Conservation (phyloP, 2,329 filamentous ascomycete genomes). For the Aspergillus pseudonomiae region DNA sequence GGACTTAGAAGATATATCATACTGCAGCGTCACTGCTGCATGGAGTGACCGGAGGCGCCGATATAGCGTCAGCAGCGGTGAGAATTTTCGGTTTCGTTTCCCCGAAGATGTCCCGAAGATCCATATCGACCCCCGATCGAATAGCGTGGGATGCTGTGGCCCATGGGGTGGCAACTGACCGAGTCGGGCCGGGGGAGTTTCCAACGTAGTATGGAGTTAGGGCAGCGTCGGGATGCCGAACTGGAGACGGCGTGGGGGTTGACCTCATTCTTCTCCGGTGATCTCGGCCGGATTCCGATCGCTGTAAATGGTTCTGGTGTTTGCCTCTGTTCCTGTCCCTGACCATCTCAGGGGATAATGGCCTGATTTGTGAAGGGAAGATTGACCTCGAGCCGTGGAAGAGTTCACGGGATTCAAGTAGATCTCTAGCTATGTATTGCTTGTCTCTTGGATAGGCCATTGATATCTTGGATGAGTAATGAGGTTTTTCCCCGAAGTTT, state of each 20-base stretch:
- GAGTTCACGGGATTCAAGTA: background rate
- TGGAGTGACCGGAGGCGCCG: background rate
- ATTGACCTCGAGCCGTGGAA: background rate
- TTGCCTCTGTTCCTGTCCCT: background rate
- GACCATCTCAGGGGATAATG: background rate
- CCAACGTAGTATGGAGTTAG: background rate
- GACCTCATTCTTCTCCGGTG: background rate
- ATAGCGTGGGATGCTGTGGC: background rate
- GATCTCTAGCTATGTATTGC: background rate
- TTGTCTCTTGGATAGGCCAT: background rate
- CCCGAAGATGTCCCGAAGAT: constrained; percentile 13
- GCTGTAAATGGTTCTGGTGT: background rate
- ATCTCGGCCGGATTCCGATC: constrained; percentile 11
- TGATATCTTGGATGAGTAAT: background rate
- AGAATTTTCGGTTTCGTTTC: constrained; percentile 5
- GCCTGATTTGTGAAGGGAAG: background rate
- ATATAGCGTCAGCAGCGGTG: background rate
- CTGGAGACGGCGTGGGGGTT: constrained; percentile 10
- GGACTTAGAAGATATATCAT: background rate
- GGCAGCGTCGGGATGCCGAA: constrained; percentile 12
- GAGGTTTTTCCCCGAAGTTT: background rate
- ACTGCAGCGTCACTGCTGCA: background rate
- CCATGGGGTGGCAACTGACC: constrained; percentile 12
- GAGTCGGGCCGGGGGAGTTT: constrained; percentile 4
- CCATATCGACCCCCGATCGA: background rate